Percentiles rank a stretch among this genome's conserved stretches.
Conservation (phyloP, 208 protist genomes). For the Perkinsela sp. region DNA sequence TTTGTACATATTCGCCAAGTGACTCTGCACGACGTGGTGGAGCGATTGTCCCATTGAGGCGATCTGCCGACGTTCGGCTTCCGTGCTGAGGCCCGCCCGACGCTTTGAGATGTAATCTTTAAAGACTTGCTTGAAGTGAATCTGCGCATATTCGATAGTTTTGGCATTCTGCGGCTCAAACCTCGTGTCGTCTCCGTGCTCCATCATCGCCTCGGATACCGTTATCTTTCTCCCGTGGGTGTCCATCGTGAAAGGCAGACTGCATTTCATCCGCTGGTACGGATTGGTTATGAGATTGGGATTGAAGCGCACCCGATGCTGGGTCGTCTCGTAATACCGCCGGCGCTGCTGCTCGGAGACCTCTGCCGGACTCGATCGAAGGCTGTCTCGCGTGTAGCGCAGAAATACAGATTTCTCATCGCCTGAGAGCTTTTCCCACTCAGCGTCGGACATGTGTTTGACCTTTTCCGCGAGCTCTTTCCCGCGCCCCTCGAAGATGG, state of each 20-base stretch:
- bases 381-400: conserved; percentile 20
- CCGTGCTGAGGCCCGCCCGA: conserved; percentile 31
- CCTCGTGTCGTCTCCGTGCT: conserved; percentile 19
- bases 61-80: conserved; percentile 26
- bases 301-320: conserved; percentile 24
- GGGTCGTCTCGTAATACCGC: conserved; percentile 48
- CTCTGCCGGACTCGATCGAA: conserved; percentile 22
- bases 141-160: conserved; percentile 35
- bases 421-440: conserved; percentile 38
- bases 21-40: conserved; percentile 29
- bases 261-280: conserved; percentile 41
- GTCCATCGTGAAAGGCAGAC: conserved; percentile 31
- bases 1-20: conserved; percentile 38
- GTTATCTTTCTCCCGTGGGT: conserved; percentile 24
- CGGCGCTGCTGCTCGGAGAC: conserved; percentile 46
- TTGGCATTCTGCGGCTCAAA: conserved; percentile 33
- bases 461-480: conserved; percentile 18
- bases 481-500: not conserved
- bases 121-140: conserved; percentile 43
- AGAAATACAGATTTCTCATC: conserved; percentile 39
- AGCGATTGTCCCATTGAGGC: conserved; percentile 30
- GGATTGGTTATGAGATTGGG: conserved; percentile 17
- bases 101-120: conserved; percentile 39
- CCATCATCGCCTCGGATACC: conserved; percentile 38
- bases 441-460: conserved; percentile 27